Evolutionary conservation across 2,329 filamentous ascomycete species (phyloP).

Genomic region (Ceratocystis ficicola): DNA sequence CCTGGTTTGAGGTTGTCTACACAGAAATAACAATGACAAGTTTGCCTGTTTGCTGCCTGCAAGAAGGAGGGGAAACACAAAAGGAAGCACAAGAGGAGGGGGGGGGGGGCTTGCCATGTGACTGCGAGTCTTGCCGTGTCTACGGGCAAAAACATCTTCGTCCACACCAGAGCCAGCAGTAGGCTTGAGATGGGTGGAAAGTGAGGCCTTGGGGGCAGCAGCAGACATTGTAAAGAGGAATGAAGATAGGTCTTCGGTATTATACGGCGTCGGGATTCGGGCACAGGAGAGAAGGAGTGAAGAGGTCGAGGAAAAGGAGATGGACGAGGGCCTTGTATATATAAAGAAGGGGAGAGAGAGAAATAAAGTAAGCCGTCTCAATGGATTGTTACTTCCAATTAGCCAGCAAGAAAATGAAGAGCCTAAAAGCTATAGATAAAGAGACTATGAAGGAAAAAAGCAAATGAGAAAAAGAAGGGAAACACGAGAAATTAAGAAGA

Average conservation of each 20-base stretch:
- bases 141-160: constrained; percentile 38
- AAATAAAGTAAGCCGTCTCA: background rate
- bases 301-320: constrained; percentile 12
- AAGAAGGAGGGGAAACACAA: background rate
- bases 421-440: constrained; percentile 11
- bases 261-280: constrained; percentile 20
- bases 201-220: constrained; percentile 50
- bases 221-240: constrained; percentile 44
- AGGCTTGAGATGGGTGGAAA: constrained; percentile 73
- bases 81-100: background rate
- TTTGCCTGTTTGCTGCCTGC: no score
- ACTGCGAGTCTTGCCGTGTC: constrained; percentile 74
- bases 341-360: background rate
- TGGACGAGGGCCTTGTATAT: background rate
- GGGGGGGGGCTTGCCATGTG: constrained; percentile 57
- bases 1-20: no score
- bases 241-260: constrained; percentile 16
- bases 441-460: constrained; percentile 14
- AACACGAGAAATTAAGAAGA: constrained; percentile 6
- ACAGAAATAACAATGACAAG: no score
- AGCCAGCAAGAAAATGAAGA: constrained; percentile 7
- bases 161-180: constrained; percentile 33
- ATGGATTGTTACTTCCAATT: constrained; percentile 7
- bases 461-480: constrained; percentile 15
- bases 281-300: constrained; percentile 5